Conservation (phyloP, 108 stramenopile genomes). For the Nitzschia sp. region DNA sequence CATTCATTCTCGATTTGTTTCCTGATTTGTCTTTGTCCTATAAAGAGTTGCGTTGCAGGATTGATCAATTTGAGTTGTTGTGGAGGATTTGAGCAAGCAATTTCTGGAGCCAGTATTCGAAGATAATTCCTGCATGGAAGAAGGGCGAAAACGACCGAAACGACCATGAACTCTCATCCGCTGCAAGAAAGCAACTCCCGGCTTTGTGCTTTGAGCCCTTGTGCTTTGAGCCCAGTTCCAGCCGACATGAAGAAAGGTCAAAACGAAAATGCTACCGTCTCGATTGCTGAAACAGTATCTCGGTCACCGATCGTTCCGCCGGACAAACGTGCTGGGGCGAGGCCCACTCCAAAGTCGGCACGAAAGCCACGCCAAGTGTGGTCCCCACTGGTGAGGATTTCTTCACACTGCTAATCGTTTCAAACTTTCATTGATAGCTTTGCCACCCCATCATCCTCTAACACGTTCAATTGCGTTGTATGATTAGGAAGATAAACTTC, state of each 20-base stretch:
- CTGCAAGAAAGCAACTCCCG: background rate
- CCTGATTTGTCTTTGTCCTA: no score
- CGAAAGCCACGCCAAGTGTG: slow-evolving; percentile 22
- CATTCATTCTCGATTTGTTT: no score
- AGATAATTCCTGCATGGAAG: no score
- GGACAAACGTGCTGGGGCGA: no score
- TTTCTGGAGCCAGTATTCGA: no score
- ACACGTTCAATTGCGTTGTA: no score
- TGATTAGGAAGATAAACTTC: slow-evolving; percentile 31
- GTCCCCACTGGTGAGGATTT: slow-evolving; percentile 17
- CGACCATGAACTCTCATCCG: background rate
- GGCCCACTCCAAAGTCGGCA: background rate
- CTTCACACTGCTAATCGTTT: background rate
- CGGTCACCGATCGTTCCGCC: slow-evolving; percentile 18
- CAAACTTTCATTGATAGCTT: background rate
- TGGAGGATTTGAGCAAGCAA: no score
- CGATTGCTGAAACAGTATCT: background rate
- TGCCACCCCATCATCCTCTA: background rate
- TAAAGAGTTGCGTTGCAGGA: no score
- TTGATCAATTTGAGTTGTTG: no score
- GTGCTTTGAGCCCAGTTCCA: no score
- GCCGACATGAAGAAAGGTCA: no score
- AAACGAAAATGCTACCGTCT: background rate
- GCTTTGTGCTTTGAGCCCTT: no score
- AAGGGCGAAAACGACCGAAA: background rate